Base-by-base conservation (phyloP, 257 asterid species). In the Primulina eburnea region DNA sequence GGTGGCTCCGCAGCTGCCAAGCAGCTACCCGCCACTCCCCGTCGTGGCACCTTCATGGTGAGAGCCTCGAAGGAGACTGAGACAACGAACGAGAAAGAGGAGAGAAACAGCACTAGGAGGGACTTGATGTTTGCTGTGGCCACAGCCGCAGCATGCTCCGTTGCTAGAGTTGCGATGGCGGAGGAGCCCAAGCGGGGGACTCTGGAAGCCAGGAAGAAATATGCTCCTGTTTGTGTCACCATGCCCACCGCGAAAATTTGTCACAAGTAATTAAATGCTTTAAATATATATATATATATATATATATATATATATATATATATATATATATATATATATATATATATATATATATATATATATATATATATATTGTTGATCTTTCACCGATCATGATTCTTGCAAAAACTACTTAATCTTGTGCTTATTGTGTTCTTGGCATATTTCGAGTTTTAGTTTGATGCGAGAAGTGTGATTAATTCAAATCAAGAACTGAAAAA, bases 171-270 rank as follows among this genome's bases (percentile, higher is more conserved):
- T 18, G 87, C 88, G 21, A 68, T 83, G 82, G 96, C 89, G 4
- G 84, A 70, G 3, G 92, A 75, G 77, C 95, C 95, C 0, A 87
- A 77, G 87, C 40, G 67, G 0, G 92, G 96, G 47, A 67, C 71
- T 0, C 37, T 60, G 0, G 92, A 84, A 0, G 96, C 95, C 2
- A 85, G 73, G 78, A 88, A 88, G 84, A 88, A 88, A 82, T 90
- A 90, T 38, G 90, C 85, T 0, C 88, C 92, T 4, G 9, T 90
- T 7, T 88, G 97, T 56, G 92, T 50, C 57, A 50, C 57, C 21
- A 50, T 50, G 57, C 57, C 57, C 57, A 50, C 57, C 57, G 57
- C 57, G 2, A 50, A 50, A 17, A 50, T 50, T 50, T 50, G 57
- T 17, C 8, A 14, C 21, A 50, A 50, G 57, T 50, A 10, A 33